These are phyloP conservation scores for Auxenochlorella pyrenoidosa DNA, from an alignment of 139 green algal genomes.

Conservation along the genomic window DNA sequence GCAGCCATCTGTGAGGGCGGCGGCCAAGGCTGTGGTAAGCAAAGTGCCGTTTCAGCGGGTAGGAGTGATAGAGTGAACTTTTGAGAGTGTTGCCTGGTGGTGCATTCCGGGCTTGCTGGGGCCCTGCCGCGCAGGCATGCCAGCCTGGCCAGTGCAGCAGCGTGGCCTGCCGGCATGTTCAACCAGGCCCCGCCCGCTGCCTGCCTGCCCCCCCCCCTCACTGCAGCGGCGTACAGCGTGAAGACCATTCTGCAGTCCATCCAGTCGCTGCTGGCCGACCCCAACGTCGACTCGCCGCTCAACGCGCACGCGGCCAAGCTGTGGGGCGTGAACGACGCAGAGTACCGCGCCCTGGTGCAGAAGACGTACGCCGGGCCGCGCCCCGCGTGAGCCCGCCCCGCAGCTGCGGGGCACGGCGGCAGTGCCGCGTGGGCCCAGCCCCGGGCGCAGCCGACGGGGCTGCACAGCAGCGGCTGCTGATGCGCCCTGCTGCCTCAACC, in stretches of 20 bases:
- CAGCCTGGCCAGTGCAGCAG: too few relatives aligned
- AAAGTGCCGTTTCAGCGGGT: too few relatives aligned
- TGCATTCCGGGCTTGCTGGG: too few relatives aligned
- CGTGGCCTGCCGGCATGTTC: neutral
- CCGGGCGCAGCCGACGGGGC: neutral
- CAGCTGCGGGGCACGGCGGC: neutral
- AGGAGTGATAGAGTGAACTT: too few relatives aligned
- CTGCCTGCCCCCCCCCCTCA: neutral
- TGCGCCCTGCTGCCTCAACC: neutral
- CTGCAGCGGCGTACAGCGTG: conserved; percentile 75
- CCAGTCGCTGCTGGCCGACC: conserved; percentile 79
- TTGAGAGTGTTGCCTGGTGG: too few relatives aligned
- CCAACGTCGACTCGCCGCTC: conserved; percentile 85
- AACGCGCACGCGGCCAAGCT: conserved; percentile 80
- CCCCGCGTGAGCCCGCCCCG: neutral
- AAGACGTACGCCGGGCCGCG: conserved; percentile 8
- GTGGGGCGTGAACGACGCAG: conserved; percentile 70
- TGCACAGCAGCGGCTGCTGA: neutral
- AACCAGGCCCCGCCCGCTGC: neutral
- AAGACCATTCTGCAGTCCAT: conserved; percentile 81
- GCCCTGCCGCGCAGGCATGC: too few relatives aligned
- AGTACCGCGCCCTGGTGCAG: conserved; percentile 58
- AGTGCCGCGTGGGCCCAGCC: neutral
- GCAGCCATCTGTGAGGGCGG: too few relatives aligned
- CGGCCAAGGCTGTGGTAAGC: too few relatives aligned